Evolutionary conservation across 768 basidiomycete genomes (phyloP), one percentile per base, ranked within the genome.

Genomic region (Pluteus cervinus): DNA sequence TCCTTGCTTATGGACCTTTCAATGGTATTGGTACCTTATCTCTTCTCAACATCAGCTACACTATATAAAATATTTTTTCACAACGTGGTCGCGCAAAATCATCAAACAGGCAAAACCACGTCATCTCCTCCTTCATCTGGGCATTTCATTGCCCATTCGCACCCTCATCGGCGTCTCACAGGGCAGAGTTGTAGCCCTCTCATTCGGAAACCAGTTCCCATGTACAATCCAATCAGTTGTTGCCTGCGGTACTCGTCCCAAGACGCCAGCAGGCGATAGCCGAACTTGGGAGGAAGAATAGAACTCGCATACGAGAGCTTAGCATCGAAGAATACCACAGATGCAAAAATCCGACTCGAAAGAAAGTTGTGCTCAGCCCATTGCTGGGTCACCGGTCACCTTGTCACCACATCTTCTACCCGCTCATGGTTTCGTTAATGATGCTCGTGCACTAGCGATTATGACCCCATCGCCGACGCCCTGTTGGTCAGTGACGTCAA

Each of bases 1-100:
- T 69, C 71, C 8, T 62, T 76, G 2, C 52, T 73, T 4, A 76
- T 73, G 4, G 57, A 69, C 42, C 57, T 57, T 42, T 52, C 54
- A 6, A 68, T 76, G 66, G 75, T 58, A 39, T 44, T 71, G 31
- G 45, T 73, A 17, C 66, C 73, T 1, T 51, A 56, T 43, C 56
- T 73, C 26, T 50, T 73, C 22, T 51, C 58, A 23, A 40, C 30
- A 14, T 24, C 42, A 7, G 42, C 24, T 20, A 40, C 36, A 23
- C 34, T 61, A 52, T 75, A 76, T 49, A 50, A 75, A 14, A 53
- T 76, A 8, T 45, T 74, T 2, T 73, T 39, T 71, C 68, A 9
- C 73, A 75, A 45, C 63, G 73, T 11, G 75, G 75, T 5, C 74
- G 75, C 39, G 73, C 72, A 1, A 43, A 47, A 18, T 73, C 73